A percentile compares a stretch with the other conserved stretches of the same genome.
Evolutionary conservation across 1,139 yeast species (phyloP).

Genomic region (Candida sojae): DNA sequence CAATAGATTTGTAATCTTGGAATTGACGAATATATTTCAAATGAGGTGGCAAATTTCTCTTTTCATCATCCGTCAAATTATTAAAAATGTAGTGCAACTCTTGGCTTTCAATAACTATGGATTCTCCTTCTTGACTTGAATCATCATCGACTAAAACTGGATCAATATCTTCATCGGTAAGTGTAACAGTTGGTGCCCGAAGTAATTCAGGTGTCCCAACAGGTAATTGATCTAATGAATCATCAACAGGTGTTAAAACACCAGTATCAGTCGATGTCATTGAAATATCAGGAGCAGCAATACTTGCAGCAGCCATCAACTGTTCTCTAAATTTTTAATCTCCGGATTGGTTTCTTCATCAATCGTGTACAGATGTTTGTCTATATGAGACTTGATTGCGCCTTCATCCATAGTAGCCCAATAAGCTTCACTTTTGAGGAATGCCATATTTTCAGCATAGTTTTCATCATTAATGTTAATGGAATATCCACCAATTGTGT

Average conservation of each 20-base stretch:
- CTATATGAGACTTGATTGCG: slow-evolving; percentile 9
- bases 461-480: slow-evolving; percentile 1
- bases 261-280: background rate
- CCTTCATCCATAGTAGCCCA: slow-evolving; percentile 29
- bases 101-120: slow-evolving; percentile 23
- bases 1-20: slow-evolving; percentile 35
- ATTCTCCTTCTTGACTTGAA: background rate
- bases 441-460: slow-evolving; percentile 35
- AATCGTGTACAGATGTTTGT: slow-evolving; percentile 3
- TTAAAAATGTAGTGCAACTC: slow-evolving; percentile 32
- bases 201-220: background rate
- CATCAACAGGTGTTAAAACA: background rate
- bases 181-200: background rate
- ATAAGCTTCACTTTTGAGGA: slow-evolving; percentile 31
- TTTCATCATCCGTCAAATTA: slow-evolving; percentile 28
- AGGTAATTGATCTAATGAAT: background rate
- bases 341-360: slow-evolving; percentile 3
- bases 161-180: slow-evolving; percentile 7
- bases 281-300: background rate
- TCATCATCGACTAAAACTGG: background rate
- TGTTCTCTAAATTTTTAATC: slow-evolving; percentile 1
- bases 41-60: slow-evolving; percentile 37
- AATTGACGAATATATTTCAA: slow-evolving; percentile 43
- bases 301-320: background rate
- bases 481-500: slow-evolving; percentile 9